Base-by-base conservation (phyloP, 1,139 yeast genomes). In the Yamadazyma blattariae region DNA sequence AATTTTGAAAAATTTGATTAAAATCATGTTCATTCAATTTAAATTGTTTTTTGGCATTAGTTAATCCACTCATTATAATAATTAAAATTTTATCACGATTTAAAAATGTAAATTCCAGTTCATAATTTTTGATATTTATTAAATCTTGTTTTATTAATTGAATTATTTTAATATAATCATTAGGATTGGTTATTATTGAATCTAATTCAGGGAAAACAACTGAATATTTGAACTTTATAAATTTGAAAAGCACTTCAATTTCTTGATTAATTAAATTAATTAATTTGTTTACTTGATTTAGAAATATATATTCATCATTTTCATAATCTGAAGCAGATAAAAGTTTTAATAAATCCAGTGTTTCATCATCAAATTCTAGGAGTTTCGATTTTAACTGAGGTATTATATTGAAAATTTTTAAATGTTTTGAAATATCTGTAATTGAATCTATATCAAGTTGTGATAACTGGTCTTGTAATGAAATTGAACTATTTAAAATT, bases 151-250 rank as follows among this genome's bases (percentile, higher is more conserved):
- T 77, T 4, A 87, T 59, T 2, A 72, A 48, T 29, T 59, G 46
- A 2, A 84, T 73, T 0, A 80, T 61, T 30, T 64, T 64, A 7
- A 85, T 78, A 55, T 81, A 88, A 36, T 81, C 85, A 0, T 75
- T 54, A 0, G 94, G 81, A 42, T 76, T 74, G n/a, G 76, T 62
- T 0, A 86, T 69, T 23, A 89, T 60, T 0, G 80, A 64, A 25
- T 75, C 84, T 36, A 89, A 63, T 48, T 88, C 96, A 0, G 86
- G 80, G 57, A 87, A 88, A 14, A 83, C 75, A 7, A 71, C 67
- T 12, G 69, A 61, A 50, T 87, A 89, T 27, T 70, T 67, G 6
- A 68, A 53, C 36, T 71, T 75, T 29, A 83, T 60, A 41, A 75
- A 75, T 12, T 67, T 58, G 43, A 78, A 76, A 10, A 82, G 56